Percentiles rank a stretch among this genome's conserved stretches.
These are phyloP conservation scores for Westerdykella sp. DNA, from an alignment of 2,329 filamentous ascomycete genomes.

Conservation along the genomic window DNA sequence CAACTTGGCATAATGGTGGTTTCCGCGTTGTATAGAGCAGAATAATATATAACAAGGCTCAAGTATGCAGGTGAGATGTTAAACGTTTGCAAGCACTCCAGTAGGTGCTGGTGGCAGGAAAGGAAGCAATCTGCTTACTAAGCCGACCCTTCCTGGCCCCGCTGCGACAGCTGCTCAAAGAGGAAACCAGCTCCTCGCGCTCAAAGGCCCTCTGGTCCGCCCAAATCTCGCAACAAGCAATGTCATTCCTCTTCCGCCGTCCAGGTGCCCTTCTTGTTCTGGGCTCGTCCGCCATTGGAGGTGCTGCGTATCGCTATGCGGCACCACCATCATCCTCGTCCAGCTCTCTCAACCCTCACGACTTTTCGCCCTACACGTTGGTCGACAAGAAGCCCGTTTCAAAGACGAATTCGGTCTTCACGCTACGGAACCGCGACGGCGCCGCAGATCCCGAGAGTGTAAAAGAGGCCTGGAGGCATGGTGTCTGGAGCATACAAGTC, in stretches of 20 bases:
- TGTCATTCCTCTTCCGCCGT: constrained; percentile 22
- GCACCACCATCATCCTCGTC: constrained; percentile 18
- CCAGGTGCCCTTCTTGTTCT: constrained; percentile 27
- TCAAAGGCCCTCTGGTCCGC: neutral
- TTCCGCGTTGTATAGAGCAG: too few relatives aligned
- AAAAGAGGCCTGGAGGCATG: constrained; percentile 48
- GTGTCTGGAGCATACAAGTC: constrained; percentile 83
- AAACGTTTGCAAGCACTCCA: neutral
- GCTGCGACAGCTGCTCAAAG: neutral
- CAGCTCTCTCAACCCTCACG: constrained; percentile 48
- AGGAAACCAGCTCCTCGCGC: neutral
- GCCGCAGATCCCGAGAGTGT: constrained; percentile 24
- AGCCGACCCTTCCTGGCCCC: neutral
- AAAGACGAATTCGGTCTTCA: constrained; percentile 62
- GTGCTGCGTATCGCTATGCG: constrained; percentile 30
- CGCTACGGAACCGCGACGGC: constrained; percentile 45
- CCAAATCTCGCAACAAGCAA: constrained; percentile 15
- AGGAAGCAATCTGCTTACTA: neutral
- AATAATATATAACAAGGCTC: too few relatives aligned
- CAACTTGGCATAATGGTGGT: too few relatives aligned
- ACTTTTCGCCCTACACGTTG: constrained; percentile 63
- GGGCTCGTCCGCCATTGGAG: constrained; percentile 28
- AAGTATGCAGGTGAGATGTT: too few relatives aligned
- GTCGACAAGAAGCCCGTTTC: constrained; percentile 57
- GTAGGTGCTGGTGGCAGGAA: too few relatives aligned